Evolutionary conservation across 2,329 filamentous ascomycete genomes (phyloP).

Genomic region (Leptodontidium sp.): DNA sequence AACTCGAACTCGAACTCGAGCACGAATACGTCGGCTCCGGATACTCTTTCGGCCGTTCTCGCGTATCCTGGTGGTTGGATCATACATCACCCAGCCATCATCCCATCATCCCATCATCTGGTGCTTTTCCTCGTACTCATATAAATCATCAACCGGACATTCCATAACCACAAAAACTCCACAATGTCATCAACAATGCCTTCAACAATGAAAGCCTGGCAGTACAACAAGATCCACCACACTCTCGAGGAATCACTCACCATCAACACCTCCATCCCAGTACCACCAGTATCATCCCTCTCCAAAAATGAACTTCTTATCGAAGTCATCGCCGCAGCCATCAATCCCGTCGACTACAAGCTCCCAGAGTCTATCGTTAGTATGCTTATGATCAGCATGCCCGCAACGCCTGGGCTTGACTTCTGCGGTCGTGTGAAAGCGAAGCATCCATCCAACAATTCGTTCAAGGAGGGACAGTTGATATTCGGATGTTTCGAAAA

Average conservation of each 20-base stretch:
- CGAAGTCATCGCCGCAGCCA: conserved; percentile 55
- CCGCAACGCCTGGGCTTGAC: conserved; percentile 56
- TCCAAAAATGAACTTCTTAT: conserved; percentile 12
- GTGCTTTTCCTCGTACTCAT: neutral
- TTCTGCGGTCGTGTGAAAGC: conserved; percentile 49
- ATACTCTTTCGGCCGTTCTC: no score
- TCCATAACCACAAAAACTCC: no score
- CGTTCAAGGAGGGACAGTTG: conserved; percentile 49
- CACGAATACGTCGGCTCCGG: no score
- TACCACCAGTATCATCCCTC: conserved; percentile 2
- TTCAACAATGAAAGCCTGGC: conserved; percentile 21
- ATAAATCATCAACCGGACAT: no score
- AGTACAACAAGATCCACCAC: conserved; percentile 13
- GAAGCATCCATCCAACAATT: conserved; percentile 37
- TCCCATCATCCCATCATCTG: neutral
- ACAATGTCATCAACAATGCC: neutral
- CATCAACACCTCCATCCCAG: conserved; percentile 1
- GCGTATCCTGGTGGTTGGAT: no score
- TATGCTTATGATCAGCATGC: conserved; percentile 50
- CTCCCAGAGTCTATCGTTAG: conserved; percentile 58
- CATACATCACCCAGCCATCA: no score
- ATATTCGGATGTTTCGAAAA: conserved; percentile 51
- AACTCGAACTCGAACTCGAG: no score
- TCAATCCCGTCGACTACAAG: conserved; percentile 74
- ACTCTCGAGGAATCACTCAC: conserved; percentile 9